phyloP scores from a whole-genome alignment of 768 basidiomycete genomes.

The Leccinum aurantiacum region DNA sequence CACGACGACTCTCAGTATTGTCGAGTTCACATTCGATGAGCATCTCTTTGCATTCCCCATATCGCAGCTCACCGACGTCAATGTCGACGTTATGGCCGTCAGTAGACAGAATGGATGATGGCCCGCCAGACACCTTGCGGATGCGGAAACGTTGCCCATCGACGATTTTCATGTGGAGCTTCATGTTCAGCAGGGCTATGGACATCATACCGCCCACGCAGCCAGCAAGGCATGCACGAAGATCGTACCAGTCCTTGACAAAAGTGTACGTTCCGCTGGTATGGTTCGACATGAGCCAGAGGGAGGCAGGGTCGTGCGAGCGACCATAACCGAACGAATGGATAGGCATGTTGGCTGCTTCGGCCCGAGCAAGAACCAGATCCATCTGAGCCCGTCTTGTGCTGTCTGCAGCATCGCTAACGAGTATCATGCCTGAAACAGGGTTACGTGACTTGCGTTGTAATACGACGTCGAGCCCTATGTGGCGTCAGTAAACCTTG shows the following conservation, averaged over 20 bases:
- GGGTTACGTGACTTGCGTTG: slow-evolving; percentile 93
- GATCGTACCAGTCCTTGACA: slow-evolving; percentile 97
- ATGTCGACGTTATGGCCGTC: slow-evolving; percentile 95
- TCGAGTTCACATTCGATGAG: slow-evolving; percentile 90
- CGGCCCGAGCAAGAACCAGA: slow-evolving; percentile 92
- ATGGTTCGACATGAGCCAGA: slow-evolving; percentile 99
- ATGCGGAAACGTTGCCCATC: slow-evolving; percentile 90
- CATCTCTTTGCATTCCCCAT: slow-evolving; percentile 98
- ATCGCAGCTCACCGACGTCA: slow-evolving; percentile 89
- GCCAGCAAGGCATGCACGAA: slow-evolving; percentile 88
- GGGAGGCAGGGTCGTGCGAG: slow-evolving; percentile 93
- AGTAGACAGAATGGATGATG: slow-evolving; percentile 80
- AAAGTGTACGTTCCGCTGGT: slow-evolving; percentile 97
- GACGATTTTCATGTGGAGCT: slow-evolving; percentile 91
- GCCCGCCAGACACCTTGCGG: slow-evolving; percentile 91
- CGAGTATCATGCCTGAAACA: slow-evolving; percentile 86
- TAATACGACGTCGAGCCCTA: slow-evolving; percentile 89
- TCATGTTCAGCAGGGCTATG: slow-evolving; percentile 90
- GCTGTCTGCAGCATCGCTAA: slow-evolving; percentile 90
- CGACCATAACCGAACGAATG: slow-evolving; percentile 97
- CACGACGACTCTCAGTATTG: slow-evolving; percentile 52
- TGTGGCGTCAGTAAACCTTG: background rate
- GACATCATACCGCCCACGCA: slow-evolving; percentile 97
- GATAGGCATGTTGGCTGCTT: slow-evolving; percentile 95
- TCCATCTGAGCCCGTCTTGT: slow-evolving; percentile 98